Percentiles rank a stretch among this genome's conserved stretches.
These are phyloP conservation scores for Boletellus emodensis DNA, from an alignment of 768 basidiomycete genomes.

Conservation along the genomic window DNA sequence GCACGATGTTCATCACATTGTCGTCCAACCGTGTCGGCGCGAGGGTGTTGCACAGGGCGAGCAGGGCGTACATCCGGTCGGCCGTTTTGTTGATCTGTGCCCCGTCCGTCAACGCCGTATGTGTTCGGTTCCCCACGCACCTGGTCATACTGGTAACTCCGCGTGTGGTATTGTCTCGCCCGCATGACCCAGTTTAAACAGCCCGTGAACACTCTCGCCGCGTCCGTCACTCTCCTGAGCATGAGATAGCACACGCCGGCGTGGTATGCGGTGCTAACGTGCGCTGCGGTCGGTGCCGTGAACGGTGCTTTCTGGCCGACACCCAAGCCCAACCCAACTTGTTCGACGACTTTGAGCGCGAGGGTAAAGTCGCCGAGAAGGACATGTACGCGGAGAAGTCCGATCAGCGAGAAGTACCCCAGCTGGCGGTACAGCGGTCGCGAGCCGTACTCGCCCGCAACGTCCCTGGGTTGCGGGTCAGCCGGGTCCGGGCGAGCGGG, in stretches of 20 bases:
- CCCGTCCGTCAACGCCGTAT: background rate
- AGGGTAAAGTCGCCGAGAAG: slow-evolving; percentile 95
- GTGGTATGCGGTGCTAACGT: slow-evolving; percentile 93
- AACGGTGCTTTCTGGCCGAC: slow-evolving; percentile 91
- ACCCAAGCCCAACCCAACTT: slow-evolving; percentile 87
- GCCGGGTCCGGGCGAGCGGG: background rate
- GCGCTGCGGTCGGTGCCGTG: slow-evolving; percentile 93
- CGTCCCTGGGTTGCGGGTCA: slow-evolving; percentile 48
- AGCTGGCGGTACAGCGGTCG: slow-evolving; percentile 90
- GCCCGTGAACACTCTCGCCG: slow-evolving; percentile 88
- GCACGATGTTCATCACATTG: slow-evolving; percentile 88
- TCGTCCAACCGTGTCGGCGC: slow-evolving; percentile 93
- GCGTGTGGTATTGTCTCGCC: slow-evolving; percentile 94
- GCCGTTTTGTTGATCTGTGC: slow-evolving; percentile 91
- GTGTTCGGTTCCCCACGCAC: slow-evolving; percentile 33
- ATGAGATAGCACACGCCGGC: slow-evolving; percentile 97
- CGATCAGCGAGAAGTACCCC: slow-evolving; percentile 96
- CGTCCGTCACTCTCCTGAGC: slow-evolving; percentile 91
- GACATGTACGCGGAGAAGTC: slow-evolving; percentile 91
- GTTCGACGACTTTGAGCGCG: slow-evolving; percentile 92
- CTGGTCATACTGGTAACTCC: slow-evolving; percentile 96
- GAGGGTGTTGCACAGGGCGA: slow-evolving; percentile 89
- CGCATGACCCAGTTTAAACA: slow-evolving; percentile 94
- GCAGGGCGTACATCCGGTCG: slow-evolving; percentile 95
- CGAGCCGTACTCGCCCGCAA: slow-evolving; percentile 88